Conservation (phyloP, 2,329 filamentous ascomycete species). For the Lecanosticta acicola region DNA sequence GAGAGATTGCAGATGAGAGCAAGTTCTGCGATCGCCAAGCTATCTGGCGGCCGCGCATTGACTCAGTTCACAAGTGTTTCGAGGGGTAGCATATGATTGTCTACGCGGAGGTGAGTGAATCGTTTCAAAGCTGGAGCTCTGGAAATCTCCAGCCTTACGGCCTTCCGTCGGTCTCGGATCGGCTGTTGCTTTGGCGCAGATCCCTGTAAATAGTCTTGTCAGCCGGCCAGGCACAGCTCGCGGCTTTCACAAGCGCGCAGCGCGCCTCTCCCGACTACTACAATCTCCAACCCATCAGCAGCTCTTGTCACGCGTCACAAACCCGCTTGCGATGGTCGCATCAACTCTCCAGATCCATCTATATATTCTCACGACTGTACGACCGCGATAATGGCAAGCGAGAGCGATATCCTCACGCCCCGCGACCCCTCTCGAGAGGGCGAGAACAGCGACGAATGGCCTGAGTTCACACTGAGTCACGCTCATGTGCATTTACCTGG, state of each 20-base stretch:
- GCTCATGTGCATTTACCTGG: slow-evolving; percentile 45
- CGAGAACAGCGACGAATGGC: slow-evolving; percentile 48
- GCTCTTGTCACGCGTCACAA: slow-evolving; percentile 1
- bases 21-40: slow-evolving; percentile 20
- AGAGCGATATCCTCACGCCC: slow-evolving; percentile 37
- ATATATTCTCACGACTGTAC: background rate
- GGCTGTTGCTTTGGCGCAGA: too few relatives aligned
- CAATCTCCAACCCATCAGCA: background rate
- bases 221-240: too few relatives aligned
- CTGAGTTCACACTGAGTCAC: slow-evolving; percentile 57
- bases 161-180: too few relatives aligned
- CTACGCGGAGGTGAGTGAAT: too few relatives aligned
- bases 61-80: background rate
- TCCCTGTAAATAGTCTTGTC: too few relatives aligned
- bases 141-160: too few relatives aligned
- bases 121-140: too few relatives aligned
- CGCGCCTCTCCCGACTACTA: too few relatives aligned
- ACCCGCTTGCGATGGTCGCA: slow-evolving; percentile 8
- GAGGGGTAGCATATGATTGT: background rate
- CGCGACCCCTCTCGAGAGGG: slow-evolving; percentile 35
- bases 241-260: too few relatives aligned
- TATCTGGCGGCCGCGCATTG: slow-evolving; percentile 23
- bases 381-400: slow-evolving; percentile 23
- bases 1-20: slow-evolving; percentile 1
- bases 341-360: background rate